These are phyloP conservation scores for Didymosphaeria variabile DNA, from an alignment of 2,329 filamentous ascomycete species.

Conservation along the genomic window DNA sequence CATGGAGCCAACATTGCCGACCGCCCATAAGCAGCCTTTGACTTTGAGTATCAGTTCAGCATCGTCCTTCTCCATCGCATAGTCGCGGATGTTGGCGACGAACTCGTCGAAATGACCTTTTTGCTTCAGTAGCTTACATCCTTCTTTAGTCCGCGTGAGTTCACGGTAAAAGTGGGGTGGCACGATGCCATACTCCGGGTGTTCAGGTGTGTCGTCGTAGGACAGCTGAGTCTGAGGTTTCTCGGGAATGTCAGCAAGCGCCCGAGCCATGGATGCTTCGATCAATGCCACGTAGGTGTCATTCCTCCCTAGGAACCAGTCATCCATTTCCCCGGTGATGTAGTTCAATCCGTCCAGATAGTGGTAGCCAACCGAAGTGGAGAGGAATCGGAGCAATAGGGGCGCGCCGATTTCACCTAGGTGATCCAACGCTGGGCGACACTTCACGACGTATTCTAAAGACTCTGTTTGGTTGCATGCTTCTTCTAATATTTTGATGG, in stretches of 20 bases:
- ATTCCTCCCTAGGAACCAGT: slow-evolving; percentile 97
- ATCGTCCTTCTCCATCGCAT: slow-evolving; percentile 85
- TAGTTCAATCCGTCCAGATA: slow-evolving; percentile 97
- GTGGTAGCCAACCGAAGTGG: slow-evolving; percentile 95
- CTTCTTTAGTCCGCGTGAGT: slow-evolving; percentile 89
- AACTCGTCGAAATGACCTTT: slow-evolving; percentile 98
- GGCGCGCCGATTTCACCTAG: slow-evolving; percentile 96
- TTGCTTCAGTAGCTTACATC: slow-evolving; percentile 85
- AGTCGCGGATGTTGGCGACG: slow-evolving; percentile 84
- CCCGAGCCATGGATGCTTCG: slow-evolving; percentile 91
- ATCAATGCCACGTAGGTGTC: slow-evolving; percentile 95
- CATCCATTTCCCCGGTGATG: slow-evolving; percentile 99
- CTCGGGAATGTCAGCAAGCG: slow-evolving; percentile 72
- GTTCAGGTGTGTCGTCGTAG: slow-evolving; percentile 57
- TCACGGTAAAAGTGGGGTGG: slow-evolving; percentile 99
- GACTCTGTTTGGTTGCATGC: slow-evolving; percentile 92
- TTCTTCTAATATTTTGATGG: slow-evolving; percentile 96
- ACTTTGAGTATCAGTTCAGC: slow-evolving; percentile 87
- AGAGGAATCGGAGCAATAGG: slow-evolving; percentile 88
- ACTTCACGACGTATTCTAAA: slow-evolving; percentile 96
- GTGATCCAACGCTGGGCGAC: slow-evolving; percentile 91
- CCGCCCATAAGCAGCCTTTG: slow-evolving; percentile 96
- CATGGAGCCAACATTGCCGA: slow-evolving; percentile 98
- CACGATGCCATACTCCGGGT: slow-evolving; percentile 66
- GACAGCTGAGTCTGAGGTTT: slow-evolving; percentile 60